phyloP scores from a whole-genome alignment of 805 yeast species.

The Yarrowia alimentaria region DNA sequence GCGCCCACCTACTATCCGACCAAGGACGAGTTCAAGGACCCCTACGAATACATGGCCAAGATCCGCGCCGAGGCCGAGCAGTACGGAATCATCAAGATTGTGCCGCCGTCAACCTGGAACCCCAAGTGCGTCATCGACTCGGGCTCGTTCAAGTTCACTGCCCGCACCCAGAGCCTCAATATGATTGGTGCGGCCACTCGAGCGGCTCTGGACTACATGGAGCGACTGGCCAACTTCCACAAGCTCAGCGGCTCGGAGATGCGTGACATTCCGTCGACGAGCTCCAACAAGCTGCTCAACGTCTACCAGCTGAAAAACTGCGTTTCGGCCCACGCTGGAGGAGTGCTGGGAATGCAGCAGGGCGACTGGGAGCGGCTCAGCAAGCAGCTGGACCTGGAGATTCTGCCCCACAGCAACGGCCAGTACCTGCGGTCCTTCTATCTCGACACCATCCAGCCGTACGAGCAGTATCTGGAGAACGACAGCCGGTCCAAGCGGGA shows the following conservation, averaged over 20 bases:
- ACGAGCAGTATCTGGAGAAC: slow-evolving; percentile 35
- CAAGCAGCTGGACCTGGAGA: slow-evolving; percentile 12
- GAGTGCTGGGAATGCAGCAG: slow-evolving; percentile 7
- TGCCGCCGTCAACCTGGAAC: slow-evolving; percentile 55
- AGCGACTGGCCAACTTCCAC: slow-evolving; percentile 40
- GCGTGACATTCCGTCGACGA: slow-evolving; percentile 33
- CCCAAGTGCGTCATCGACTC: slow-evolving; percentile 42
- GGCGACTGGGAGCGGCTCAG: slow-evolving; percentile 15
- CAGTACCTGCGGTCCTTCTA: slow-evolving; percentile 14
- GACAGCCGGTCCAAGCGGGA: too few species aligned
- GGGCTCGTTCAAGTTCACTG: slow-evolving; percentile 38
- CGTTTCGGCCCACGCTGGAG: slow-evolving; percentile 35
- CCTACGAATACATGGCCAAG: slow-evolving; percentile 62
- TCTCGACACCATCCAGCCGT: slow-evolving; percentile 33
- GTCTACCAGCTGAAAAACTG: slow-evolving; percentile 37
- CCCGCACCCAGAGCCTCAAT: slow-evolving; percentile 40
- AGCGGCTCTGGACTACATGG: slow-evolving; percentile 38
- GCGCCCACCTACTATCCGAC: slow-evolving; percentile 62
- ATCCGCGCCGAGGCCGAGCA: slow-evolving; percentile 51
- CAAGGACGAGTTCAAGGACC: slow-evolving; percentile 57
- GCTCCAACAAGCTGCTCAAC: slow-evolving; percentile 36
- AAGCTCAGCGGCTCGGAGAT: slow-evolving; percentile 33
- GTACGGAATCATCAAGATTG: slow-evolving; percentile 74
- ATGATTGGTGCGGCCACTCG: slow-evolving; percentile 41
- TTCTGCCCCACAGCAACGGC: slow-evolving; percentile 18